Evolutionary conservation across 2,329 filamentous ascomycete species (phyloP).

Genomic region (Pseudopithomyces maydicus): DNA sequence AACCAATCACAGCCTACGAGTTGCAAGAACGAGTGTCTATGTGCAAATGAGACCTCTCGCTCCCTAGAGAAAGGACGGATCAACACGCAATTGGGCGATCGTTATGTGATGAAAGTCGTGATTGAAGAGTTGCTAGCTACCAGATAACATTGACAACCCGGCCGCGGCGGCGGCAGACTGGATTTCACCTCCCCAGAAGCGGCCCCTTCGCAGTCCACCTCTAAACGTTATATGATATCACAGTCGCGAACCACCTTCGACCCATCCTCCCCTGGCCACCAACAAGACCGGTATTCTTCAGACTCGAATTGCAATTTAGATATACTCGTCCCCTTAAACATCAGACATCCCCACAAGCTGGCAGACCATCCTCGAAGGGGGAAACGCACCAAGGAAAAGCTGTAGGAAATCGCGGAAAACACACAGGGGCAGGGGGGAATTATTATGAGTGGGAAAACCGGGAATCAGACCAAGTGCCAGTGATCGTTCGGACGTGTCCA

Average conservation of each 20-base stretch:
- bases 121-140: conserved; percentile 14
- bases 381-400: conserved; percentile 36
- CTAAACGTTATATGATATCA: conserved; percentile 15
- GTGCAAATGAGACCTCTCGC: not conserved
- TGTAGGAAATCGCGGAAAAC: conserved; percentile 26
- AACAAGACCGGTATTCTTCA: conserved; percentile 24
- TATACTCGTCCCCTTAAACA: conserved; percentile 42
- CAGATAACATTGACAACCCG: not conserved
- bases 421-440: conserved; percentile 36
- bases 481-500: conserved; percentile 32
- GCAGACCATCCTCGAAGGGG: conserved; percentile 46
- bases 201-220: conserved; percentile 21
- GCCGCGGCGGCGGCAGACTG: conserved; percentile 32
- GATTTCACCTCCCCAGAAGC: conserved; percentile 36
- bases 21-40: not conserved
- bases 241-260: conserved; percentile 25
- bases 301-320: conserved; percentile 40
- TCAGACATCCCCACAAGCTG: conserved; percentile 49
- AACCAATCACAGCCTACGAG: conserved; percentile 27
- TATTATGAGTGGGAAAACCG: conserved; percentile 36
- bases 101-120: conserved; percentile 17
- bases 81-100: not conserved
- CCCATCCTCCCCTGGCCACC: conserved; percentile 10
- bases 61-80: not conserved
- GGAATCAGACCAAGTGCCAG: conserved; percentile 36